Percentiles rank a stretch among this genome's conserved stretches.
These are phyloP conservation scores for Vitis hybrid DNA, from an alignment of 177 flowering plant species.

Conservation along the genomic window DNA sequence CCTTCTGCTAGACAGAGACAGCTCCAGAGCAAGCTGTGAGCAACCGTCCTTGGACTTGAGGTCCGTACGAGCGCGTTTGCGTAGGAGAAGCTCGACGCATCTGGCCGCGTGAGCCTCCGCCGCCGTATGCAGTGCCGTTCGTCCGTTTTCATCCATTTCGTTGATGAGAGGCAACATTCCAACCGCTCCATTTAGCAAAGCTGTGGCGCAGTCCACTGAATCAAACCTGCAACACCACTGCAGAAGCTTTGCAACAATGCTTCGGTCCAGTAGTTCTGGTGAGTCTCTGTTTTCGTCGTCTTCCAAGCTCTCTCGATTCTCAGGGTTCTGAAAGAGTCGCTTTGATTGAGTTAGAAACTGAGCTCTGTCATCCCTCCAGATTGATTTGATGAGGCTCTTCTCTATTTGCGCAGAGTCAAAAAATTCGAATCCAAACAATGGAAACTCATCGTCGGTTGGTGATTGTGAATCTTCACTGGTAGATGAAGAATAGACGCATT, in stretches of 20 bases:
- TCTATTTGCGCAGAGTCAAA: not conserved
- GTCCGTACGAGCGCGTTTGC: constrained; percentile 48
- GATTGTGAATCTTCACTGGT: not conserved
- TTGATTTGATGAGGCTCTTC: constrained; percentile 9
- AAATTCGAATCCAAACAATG: not conserved
- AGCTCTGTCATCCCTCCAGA: constrained; percentile 20
- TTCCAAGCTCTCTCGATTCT: not conserved
- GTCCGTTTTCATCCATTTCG: constrained; percentile 31
- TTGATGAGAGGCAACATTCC: constrained; percentile 37
- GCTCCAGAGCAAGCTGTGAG: constrained; percentile 34
- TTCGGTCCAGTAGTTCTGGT: constrained; percentile 8
- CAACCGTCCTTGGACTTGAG: constrained; percentile 36
- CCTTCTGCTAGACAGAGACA: constrained; percentile 39
- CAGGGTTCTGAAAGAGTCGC: constrained; percentile 1
- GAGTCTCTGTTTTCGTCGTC: constrained; percentile 12
- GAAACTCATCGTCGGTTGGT: not conserved
- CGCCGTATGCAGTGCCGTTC: constrained; percentile 48
- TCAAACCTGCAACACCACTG: constrained; percentile 43
- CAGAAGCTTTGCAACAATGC: constrained; percentile 28
- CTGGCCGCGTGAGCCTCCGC: constrained; percentile 39
- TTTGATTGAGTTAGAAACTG: constrained; percentile 10
- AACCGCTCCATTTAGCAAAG: constrained; percentile 43
- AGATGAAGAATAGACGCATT: not conserved
- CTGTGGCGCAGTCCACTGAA: constrained; percentile 41
- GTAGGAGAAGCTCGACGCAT: constrained; percentile 46